Evolutionary conservation across 2,329 filamentous ascomycete genomes (phyloP).

Genomic region (Didymella lethalis): DNA sequence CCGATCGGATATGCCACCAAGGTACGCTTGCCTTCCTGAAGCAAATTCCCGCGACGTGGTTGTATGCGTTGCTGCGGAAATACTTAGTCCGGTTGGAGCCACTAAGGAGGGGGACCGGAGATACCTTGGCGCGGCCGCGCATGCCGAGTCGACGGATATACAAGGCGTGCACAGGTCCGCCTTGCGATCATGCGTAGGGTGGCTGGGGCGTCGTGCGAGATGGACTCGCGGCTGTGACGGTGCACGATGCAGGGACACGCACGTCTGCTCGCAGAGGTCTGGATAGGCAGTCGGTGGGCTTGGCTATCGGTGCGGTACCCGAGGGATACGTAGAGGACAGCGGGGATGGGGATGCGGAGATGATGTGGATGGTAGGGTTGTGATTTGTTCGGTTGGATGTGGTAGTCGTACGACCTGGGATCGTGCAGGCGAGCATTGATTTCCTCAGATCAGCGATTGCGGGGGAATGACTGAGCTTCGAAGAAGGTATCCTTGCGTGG

Average conservation of each 20-base stretch:
- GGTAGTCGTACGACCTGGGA: too few relatives aligned
- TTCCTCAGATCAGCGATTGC: not conserved
- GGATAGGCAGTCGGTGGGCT: not conserved
- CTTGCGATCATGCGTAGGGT: not conserved
- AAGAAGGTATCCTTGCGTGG: not conserved
- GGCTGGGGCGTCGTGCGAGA: not conserved
- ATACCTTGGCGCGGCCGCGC: not conserved
- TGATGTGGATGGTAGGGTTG: not conserved
- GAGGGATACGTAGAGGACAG: not conserved
- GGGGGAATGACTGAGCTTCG: not conserved
- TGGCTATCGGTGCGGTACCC: not conserved
- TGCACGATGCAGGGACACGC: conserved; percentile 11
- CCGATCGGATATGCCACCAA: too few relatives aligned
- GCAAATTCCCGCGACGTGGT: too few relatives aligned
- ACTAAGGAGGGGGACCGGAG: too few relatives aligned
- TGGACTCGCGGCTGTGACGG: conserved; percentile 10
- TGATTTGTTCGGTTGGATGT: not conserved
- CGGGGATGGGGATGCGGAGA: not conserved
- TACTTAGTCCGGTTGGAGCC: too few relatives aligned
- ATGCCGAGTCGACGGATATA: not conserved
- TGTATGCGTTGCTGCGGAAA: too few relatives aligned
- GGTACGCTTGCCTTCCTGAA: too few relatives aligned
- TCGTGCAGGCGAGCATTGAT: not conserved
- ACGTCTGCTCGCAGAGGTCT: conserved; percentile 1
- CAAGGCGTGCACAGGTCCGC: not conserved